Evolutionary conservation across 2,329 filamentous ascomycete genomes (phyloP).

Genomic region (Pseudogymnoascus sp.): DNA sequence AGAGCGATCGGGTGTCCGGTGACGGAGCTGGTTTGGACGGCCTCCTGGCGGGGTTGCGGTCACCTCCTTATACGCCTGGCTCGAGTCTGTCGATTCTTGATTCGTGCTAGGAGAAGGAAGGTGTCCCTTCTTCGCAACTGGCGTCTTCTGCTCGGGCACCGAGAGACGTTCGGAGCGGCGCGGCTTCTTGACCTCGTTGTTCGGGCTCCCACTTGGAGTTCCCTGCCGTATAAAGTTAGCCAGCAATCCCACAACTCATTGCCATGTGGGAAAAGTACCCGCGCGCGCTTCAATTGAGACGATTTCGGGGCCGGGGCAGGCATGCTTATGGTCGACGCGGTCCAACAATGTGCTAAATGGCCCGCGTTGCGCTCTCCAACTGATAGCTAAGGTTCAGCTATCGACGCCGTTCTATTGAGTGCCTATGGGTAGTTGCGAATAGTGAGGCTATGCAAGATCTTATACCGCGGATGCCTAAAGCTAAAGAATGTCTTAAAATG

Average conservation of each 20-base stretch:
- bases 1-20: constrained; percentile 37
- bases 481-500: background rate
- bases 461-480: constrained; percentile 3
- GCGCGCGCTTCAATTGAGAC: constrained; percentile 74
- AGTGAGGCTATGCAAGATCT: constrained; percentile 2
- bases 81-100: constrained; percentile 52
- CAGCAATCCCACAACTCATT: constrained; percentile 18
- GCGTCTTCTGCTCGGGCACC: constrained; percentile 47
- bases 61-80: constrained; percentile 52
- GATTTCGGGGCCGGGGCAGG: constrained; percentile 62
- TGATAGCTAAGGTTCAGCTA: constrained; percentile 4
- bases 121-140: constrained; percentile 55
- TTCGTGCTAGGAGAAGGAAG: constrained; percentile 76
- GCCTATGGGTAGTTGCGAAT: background rate
- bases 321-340: constrained; percentile 15
- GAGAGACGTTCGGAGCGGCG: constrained; percentile 68
- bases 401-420: background rate
- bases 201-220: constrained; percentile 18
- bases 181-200: constrained; percentile 59
- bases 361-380: background rate
- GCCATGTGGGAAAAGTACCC: constrained; percentile 45
- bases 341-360: background rate
- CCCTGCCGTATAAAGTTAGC: constrained; percentile 17
- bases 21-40: constrained; percentile 43
- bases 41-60: constrained; percentile 62